Evolutionary conservation across 345 rosid genomes (phyloP).

Genomic region (Eutrema yunnanense): DNA sequence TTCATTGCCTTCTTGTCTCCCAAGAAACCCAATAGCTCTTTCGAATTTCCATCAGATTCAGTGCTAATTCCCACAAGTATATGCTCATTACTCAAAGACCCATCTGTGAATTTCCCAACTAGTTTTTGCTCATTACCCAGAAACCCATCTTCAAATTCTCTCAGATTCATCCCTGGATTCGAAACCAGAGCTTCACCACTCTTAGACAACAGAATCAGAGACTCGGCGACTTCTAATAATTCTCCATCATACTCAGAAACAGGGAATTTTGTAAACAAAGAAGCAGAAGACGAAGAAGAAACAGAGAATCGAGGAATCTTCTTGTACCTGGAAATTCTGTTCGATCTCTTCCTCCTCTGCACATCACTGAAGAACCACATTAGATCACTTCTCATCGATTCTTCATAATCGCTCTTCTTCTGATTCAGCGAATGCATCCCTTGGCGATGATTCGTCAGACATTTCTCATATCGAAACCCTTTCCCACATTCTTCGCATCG

Average conservation of each 20-base stretch:
- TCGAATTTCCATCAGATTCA: neutral
- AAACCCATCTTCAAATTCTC: neutral
- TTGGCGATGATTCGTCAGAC: constrained; percentile 1
- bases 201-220: constrained; percentile 6
- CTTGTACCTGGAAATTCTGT: constrained; percentile 5
- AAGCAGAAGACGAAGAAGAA: neutral
- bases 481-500: constrained; percentile 28
- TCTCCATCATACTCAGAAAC: neutral
- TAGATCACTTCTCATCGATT: neutral
- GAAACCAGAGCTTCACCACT: neutral
- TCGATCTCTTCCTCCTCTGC: constrained; percentile 3
- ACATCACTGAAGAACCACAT: neutral
- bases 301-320: neutral
- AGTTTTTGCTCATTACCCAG: neutral
- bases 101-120: constrained; percentile 11
- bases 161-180: neutral
- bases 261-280: neutral
- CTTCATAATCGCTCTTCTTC: neutral
- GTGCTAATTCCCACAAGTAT: neutral
- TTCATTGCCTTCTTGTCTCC: neutral
- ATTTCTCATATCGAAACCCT: constrained; percentile 23
- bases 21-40: neutral
- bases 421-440: neutral
- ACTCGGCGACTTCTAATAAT: neutral
- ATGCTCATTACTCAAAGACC: constrained; percentile 4